A percentile compares a stretch with the other conserved stretches of the same genome.
phyloP scores from a whole-genome alignment of 148 eudicot genomes.

The Vaccinium vitisidaea region DNA sequence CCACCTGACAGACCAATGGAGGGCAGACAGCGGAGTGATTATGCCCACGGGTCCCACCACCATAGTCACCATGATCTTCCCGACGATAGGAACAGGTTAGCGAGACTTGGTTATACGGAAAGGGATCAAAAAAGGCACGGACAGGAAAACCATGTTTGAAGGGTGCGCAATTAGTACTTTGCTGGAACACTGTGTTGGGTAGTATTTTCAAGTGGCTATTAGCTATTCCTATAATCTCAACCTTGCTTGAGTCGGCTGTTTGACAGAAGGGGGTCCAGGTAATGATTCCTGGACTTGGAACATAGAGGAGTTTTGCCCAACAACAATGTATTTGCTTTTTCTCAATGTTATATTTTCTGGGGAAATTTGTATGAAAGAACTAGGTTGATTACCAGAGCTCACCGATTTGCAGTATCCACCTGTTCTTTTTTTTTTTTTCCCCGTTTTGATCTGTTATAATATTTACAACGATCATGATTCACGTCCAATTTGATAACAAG shows the following conservation, averaged over 20 bases:
- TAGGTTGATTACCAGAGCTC: not conserved
- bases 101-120: slow-evolving; percentile 50
- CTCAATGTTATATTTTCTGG: not conserved
- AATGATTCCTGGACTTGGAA: not conserved
- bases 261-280: not conserved
- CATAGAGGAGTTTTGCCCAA: slow-evolving; percentile 3
- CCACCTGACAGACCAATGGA: slow-evolving; percentile 54
- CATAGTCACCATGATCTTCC: slow-evolving; percentile 38
- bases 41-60: slow-evolving; percentile 25
- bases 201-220: not conserved
- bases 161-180: not conserved
- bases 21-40: slow-evolving; percentile 47
- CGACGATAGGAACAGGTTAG: slow-evolving; percentile 50
- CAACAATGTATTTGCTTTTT: not conserved
- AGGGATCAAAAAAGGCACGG: slow-evolving; percentile 70
- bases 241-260: slow-evolving; percentile 2
- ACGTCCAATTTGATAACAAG: not conserved
- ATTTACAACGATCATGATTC: not conserved
- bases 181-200: not conserved
- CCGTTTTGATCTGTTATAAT: not conserved
- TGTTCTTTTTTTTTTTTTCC: not conserved
- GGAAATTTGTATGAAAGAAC: not conserved
- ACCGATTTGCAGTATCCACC: not conserved
- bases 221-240: not conserved
- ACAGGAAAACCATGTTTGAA: slow-evolving; percentile 63